These are phyloP conservation scores for Claviceps arundinis DNA, from an alignment of 2,329 filamentous ascomycete species.

Conservation along the genomic window DNA sequence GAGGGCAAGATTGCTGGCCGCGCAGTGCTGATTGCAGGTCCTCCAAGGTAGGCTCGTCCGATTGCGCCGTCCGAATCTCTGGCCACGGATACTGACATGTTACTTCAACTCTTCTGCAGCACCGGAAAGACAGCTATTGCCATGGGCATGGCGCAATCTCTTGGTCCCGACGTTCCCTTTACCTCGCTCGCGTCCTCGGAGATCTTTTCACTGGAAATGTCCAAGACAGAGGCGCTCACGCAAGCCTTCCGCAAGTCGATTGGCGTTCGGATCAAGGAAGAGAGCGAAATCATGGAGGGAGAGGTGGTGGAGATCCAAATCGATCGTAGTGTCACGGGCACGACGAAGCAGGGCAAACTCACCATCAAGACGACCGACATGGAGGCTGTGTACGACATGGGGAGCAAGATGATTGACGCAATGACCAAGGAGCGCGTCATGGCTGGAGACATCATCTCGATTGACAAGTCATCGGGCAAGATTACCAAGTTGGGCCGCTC, in stretches of 20 bases:
- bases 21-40: conserved; percentile 87
- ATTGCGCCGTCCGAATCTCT: background rate
- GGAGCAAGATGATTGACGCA: conserved; percentile 97
- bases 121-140: conserved; percentile 98
- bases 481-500: conserved; percentile 95
- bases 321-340: conserved; percentile 88
- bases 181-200: conserved; percentile 92
- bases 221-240: conserved; percentile 93
- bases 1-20: conserved; percentile 96
- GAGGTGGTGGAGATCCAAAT: conserved; percentile 99
- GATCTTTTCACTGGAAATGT: conserved; percentile 98
- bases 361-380: conserved; percentile 99
- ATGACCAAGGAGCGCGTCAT: conserved; percentile 99
- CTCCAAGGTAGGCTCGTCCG: conserved; percentile 49
- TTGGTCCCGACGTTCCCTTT: conserved; percentile 89
- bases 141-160: conserved; percentile 95
- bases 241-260: conserved; percentile 99
- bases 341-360: conserved; percentile 95
- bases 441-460: conserved; percentile 95
- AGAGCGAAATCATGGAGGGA: conserved; percentile 97
- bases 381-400: conserved; percentile 99
- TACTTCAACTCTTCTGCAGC: conserved; percentile 29
- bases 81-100: background rate
- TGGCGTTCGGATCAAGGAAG: conserved; percentile 94
- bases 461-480: conserved; percentile 96